Evolutionary conservation across 2,329 filamentous ascomycete species (phyloP), one percentile per base, ranked within the genome.

Genomic region (Calonectria montana): DNA sequence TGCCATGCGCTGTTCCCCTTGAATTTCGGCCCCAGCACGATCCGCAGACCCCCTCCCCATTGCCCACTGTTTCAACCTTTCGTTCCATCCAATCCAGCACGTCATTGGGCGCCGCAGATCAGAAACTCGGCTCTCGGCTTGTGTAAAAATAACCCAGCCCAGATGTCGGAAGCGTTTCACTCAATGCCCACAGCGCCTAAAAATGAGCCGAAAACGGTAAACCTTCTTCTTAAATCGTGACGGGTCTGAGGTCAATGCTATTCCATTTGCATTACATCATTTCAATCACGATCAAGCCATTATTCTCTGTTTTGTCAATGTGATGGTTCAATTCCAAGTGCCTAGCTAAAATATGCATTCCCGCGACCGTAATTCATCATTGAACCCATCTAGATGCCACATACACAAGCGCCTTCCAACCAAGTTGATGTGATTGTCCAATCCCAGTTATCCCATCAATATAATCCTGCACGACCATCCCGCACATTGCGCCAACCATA

Each of bases 131-230:
- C 39, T 53, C 43, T 47, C 35, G 47, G 62, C 47, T 29, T 63
- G 41, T 15, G 39, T 43, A 67, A 47, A 55, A 63, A 63, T 59
- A 66, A 39, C 43, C 61, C 50, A n/a, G 50, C 39, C 39, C 64
- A 39, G 63, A 45, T 62, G 63, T 71, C 69, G 64, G 39, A 47
- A 47, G 39, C 47, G 69, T 71, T 71, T 67, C 63, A 71, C 43
- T 47, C 43, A n/a, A 47, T 10, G 43, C 21, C 6, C 43, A 47
- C 10, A 23, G 43, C 43, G 43, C 23, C 43, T 10, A 47, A 47
- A 41, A 23, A 21, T 23, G 43, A 3, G 21, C n/a, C n/a, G 8
- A 47, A 23, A 12, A 21, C 10, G n/a, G 6, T 12, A 12, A 47
- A 4, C 43, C 43, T 23, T 47, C 23, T 47, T 47, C 21, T 23